Conservation (phyloP, 1,284 basidiomycete species). For the Cryptococcus jaspeensis region DNA sequence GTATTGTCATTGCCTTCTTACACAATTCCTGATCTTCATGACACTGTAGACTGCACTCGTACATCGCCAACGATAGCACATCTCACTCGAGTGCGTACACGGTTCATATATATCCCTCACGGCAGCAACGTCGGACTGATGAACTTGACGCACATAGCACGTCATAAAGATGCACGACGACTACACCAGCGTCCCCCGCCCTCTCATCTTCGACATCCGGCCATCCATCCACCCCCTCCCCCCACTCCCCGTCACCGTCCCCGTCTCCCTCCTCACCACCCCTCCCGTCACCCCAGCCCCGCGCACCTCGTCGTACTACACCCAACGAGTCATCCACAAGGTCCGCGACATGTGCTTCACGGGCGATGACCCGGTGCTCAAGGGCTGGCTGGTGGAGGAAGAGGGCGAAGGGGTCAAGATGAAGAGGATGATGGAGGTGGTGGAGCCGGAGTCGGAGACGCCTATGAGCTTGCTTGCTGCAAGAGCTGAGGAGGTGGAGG, state of each 20-base stretch:
- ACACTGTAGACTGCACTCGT: slow-evolving; percentile 24
- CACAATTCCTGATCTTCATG: too few relatives aligned
- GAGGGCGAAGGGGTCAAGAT: slow-evolving; percentile 6
- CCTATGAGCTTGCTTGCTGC: neutral
- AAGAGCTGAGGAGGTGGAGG: neutral
- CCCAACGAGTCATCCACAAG: slow-evolving; percentile 18
- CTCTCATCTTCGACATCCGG: slow-evolving; percentile 10
- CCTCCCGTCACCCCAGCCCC: slow-evolving; percentile 14
- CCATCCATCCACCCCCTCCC: slow-evolving; percentile 15
- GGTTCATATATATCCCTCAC: too few relatives aligned
- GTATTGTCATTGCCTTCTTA: too few relatives aligned
- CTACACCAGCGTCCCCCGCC: slow-evolving; percentile 14
- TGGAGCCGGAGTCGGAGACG: neutral
- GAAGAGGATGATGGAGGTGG: slow-evolving; percentile 2
- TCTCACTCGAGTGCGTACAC: slow-evolving; percentile 20
- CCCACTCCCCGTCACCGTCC: too few relatives aligned
- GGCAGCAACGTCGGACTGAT: slow-evolving; percentile 1
- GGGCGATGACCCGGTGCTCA: slow-evolving; percentile 27
- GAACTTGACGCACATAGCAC: slow-evolving; percentile 11
- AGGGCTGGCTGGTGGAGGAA: slow-evolving; percentile 3
- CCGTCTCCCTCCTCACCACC: slow-evolving; percentile 21
- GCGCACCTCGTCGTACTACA: slow-evolving; percentile 8
- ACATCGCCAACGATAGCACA: slow-evolving; percentile 29
- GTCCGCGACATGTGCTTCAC: slow-evolving; percentile 25
- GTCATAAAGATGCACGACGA: slow-evolving; percentile 31